A percentile compares a stretch with the other conserved stretches of the same genome.
phyloP scores from a whole-genome alignment of 805 yeast species.

The Nakazawaea pomicola region DNA sequence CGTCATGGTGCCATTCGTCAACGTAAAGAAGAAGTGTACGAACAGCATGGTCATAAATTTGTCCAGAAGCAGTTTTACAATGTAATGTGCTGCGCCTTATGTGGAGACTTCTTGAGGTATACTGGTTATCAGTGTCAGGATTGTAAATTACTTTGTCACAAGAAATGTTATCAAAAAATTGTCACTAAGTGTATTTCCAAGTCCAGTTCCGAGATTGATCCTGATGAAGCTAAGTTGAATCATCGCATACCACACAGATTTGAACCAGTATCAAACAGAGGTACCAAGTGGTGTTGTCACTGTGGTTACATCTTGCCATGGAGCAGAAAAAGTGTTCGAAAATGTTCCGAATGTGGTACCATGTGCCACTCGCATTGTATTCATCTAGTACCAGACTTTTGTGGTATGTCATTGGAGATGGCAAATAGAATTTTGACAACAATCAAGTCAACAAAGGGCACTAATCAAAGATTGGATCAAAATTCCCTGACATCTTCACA shows the following conservation, averaged over 20 bases:
- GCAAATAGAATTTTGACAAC: constrained; percentile 86
- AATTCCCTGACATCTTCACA: constrained; percentile 1
- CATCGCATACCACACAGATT: constrained; percentile 97
- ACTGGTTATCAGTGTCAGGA: constrained; percentile 86
- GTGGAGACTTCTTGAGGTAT: constrained; percentile 91
- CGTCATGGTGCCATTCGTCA: constrained; percentile 99
- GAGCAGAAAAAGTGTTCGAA: constrained; percentile 89
- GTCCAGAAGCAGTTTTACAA: constrained; percentile 93
- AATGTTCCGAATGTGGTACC: constrained; percentile 89
- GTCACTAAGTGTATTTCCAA: constrained; percentile 81
- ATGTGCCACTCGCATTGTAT: constrained; percentile 93
- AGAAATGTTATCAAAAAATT: constrained; percentile 73
- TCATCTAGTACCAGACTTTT: constrained; percentile 94
- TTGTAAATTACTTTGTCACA: constrained; percentile 75
- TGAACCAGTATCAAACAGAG: constrained; percentile 85
- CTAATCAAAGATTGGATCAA: constrained; percentile 12
- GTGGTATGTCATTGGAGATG: constrained; percentile 98
- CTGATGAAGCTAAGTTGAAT: constrained; percentile 77
- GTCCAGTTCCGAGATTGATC: constrained; percentile 62
- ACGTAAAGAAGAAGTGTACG: constrained; percentile 84
- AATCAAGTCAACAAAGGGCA: constrained; percentile 64
- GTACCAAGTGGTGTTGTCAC: constrained; percentile 99
- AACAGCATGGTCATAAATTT: constrained; percentile 96
- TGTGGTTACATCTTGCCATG: constrained; percentile 96
- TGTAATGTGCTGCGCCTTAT: constrained; percentile 95